phyloP scores from a whole-genome alignment of 169 alveolate genomes.

The Besnoitia besnoiti region DNA sequence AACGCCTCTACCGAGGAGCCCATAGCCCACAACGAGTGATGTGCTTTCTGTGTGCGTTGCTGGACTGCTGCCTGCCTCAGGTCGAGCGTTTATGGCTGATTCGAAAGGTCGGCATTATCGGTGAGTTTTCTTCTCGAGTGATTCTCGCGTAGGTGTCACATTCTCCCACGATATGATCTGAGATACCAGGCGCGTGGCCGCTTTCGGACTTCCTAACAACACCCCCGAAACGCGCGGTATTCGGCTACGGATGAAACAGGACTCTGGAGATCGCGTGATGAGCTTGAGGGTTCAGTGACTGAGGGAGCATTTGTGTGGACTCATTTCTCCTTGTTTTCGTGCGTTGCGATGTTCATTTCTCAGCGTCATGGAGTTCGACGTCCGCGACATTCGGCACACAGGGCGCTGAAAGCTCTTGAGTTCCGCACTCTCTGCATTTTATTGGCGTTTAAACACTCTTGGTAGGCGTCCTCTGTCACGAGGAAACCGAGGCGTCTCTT shows the following conservation, averaged over 20 bases:
- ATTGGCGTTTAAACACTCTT: too few relatives aligned
- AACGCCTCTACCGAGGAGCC: too few relatives aligned
- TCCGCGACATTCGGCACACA: neutral
- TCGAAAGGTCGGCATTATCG: conserved; percentile 55
- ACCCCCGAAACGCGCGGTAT: neutral
- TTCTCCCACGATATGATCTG: neutral
- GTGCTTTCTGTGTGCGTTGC: too few relatives aligned
- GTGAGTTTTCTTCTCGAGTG: neutral
- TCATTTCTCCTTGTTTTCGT: neutral
- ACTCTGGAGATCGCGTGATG: neutral
- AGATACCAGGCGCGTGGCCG: neutral
- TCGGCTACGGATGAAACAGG: neutral
- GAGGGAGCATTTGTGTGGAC: neutral
- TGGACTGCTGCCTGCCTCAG: conserved; percentile 39
- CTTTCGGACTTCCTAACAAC: neutral
- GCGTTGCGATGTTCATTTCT: too few relatives aligned
- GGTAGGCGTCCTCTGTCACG: too few relatives aligned
- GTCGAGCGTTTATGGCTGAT: conserved; percentile 54
- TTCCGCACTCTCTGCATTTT: too few relatives aligned
- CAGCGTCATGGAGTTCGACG: conserved; percentile 37
- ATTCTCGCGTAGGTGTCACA: neutral
- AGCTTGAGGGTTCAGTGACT: neutral
- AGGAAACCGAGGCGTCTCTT: too few relatives aligned
- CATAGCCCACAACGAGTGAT: too few relatives aligned
- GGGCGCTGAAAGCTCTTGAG: too few relatives aligned